Conservation (phyloP, 1,139 yeast species). For the Yamadazyma sp. region DNA sequence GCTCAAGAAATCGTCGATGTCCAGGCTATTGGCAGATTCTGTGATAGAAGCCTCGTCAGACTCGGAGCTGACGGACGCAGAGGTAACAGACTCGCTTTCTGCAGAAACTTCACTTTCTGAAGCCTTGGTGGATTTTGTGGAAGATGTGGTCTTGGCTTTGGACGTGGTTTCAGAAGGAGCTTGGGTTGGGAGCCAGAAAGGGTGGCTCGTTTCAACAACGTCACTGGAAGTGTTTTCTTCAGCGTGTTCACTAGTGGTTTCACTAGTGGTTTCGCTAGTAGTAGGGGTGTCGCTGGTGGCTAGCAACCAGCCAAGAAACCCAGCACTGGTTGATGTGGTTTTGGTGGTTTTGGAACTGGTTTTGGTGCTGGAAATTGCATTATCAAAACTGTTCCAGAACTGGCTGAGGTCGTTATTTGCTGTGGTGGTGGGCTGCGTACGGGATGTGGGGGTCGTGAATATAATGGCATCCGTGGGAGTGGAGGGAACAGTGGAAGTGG, state of each 20-base stretch:
- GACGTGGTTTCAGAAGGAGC: neutral
- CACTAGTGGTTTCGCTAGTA: neutral
- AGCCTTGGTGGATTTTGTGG: neutral
- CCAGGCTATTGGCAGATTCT: neutral
- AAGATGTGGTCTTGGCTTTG: neutral
- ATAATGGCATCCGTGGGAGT: slow-evolving; percentile 1
- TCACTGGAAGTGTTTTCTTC: no score
- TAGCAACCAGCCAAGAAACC: neutral
- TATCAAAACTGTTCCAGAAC: slow-evolving; percentile 12
- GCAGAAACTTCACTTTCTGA: neutral
- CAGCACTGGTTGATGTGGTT: neutral
- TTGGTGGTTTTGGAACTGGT: neutral
- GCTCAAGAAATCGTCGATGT: neutral
- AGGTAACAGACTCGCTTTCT: neutral
- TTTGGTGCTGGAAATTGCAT: neutral
- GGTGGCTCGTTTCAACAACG: no score
- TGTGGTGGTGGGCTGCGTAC: slow-evolving; percentile 1
- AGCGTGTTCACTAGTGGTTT: neutral
- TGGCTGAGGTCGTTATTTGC: neutral
- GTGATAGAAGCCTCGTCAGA: neutral
- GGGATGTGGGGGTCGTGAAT: slow-evolving; percentile 3
- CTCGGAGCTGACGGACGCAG: neutral
- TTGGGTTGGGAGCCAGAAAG: neutral
- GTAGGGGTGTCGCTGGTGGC: neutral
- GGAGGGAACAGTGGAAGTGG: slow-evolving; percentile 2